Base-by-base conservation (phyloP, 352 stramenopile species). In the Peronospora belbahrii region DNA sequence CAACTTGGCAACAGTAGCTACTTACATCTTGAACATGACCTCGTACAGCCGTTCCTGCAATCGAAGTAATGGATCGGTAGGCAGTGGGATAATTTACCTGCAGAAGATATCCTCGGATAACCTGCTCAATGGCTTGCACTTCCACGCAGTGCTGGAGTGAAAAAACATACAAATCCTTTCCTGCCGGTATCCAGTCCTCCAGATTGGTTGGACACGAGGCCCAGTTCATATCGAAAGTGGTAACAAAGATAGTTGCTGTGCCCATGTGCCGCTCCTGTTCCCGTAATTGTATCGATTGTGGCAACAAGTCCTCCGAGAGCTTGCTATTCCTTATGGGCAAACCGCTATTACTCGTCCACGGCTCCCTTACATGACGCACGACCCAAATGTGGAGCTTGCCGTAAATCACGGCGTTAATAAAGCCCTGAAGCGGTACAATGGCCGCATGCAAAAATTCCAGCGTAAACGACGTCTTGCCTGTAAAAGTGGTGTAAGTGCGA, bases 371-470 rank as follows among this genome's bases (percentile, higher is more conserved):
- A 40, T 87, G 71, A 0, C 79, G 79, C 0, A 74, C 74, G 13
- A 90, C 67, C 72, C 74, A 90, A 23, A 85, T 67, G 52, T 90
- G 79, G 48, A 90, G 87, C 42, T 88, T 89, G 35, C 78, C 81
- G 50, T 93, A 93, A 31, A 93, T 90, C 3, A 90, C 70, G 2
- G 81, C 81, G 31, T 90, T 90, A 13, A 88, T 71, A 47, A 90
- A 93, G 39, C 81, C 81, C 62, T 88, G 79, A 0, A 90, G 60
- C 3, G 79, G 76, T n/a, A 90, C 70, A 46, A 90, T 85, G 11
- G 70, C 80, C 11, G 76, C 79, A 33, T 90, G 79, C 14, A 87
- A 56, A 57, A 88, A 74, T 28, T 70, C 77, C 13, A 90, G 42
- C 2, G 61, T 62, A 43, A 87, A 85, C 2, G 76, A 67, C 7